Evolutionary conservation across 2,329 filamentous ascomycete genomes (phyloP).

Genomic region (Hansfordia pulvinata): DNA sequence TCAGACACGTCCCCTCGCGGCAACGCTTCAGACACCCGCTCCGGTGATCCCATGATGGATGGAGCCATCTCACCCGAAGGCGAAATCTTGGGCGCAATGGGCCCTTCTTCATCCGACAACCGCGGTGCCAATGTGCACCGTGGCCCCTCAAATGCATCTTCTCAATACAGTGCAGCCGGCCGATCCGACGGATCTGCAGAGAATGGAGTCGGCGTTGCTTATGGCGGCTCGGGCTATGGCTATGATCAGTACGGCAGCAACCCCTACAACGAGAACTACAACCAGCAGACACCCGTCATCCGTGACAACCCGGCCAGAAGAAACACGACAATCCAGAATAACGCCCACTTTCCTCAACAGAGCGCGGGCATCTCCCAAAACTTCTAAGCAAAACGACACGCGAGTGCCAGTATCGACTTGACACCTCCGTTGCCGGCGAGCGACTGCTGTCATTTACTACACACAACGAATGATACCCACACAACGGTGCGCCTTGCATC

Average conservation of each 20-base stretch:
- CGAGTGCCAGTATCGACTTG: not conserved
- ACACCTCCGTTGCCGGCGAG: no score
- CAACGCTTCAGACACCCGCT: conserved; percentile 53
- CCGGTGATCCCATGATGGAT: conserved; percentile 48
- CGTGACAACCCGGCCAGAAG: conserved; percentile 83
- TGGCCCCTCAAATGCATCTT: conserved; percentile 90
- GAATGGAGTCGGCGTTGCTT: conserved; percentile 28
- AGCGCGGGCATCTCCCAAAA: conserved; percentile 95
- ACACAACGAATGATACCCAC: no score
- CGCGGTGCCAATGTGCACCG: conserved; percentile 61
- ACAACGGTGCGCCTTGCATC: no score
- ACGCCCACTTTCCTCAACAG: conserved; percentile 79
- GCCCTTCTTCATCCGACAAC: conserved; percentile 54
- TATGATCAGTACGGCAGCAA: conserved; percentile 47
- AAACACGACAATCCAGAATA: conserved; percentile 90
- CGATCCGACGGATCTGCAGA: conserved; percentile 57
- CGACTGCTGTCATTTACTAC: no score
- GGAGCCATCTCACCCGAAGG: conserved; percentile 49
- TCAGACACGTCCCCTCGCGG: conserved; percentile 63
- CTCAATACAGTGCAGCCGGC: conserved; percentile 75
- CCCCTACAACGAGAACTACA: conserved; percentile 35
- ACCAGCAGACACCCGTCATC: conserved; percentile 46
- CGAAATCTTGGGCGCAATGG: conserved; percentile 74
- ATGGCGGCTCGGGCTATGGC: conserved; percentile 33
- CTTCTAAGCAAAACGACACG: conserved; percentile 44